Evolutionary conservation across 192 early-diverging fungal genomes (phyloP), one percentile per base, ranked within the genome.

Genomic region (Lobulomyces angularis): DNA sequence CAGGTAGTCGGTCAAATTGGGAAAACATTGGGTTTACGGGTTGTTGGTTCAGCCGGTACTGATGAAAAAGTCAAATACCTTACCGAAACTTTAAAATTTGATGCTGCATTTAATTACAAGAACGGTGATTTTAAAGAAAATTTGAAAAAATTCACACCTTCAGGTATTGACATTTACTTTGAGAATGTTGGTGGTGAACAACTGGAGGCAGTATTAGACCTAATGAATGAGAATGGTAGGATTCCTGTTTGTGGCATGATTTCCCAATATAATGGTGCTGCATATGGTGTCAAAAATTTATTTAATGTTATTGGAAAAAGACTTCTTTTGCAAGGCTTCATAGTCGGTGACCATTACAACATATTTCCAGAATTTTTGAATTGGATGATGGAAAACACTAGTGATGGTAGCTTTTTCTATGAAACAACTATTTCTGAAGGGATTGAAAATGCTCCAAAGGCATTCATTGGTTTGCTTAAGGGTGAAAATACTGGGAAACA

Each of bases 101-200:
- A 94, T 56, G 83, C 62, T 2, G 90, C 69, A 8, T 83, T 94
- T 69, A 94, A 94, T 68, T 94, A 94, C 80, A 94, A 90, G 58
- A 87, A 73, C 2, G 66, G 59, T 5, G 65, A 61, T n/a, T 37
- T 55, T 16, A 41, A 51, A 0, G 54, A 47, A 0, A 70, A 66
- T 14, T 73, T 93, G 16, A 61, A 43, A 25, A 51, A 74, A 53
- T 51, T 61, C 1, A 76, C 74, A 25, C 87, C 87, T 20, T 55
- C 83, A 7, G 87, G 90, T 28, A 71, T 92, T 38, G 88, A 92
- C 47, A 71, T 90, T 14, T 89, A 90, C 51, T 88, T 78, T 58
- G 85, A 90, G 38, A 72, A 83, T 31, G 83, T 90, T 19, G 83
- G 80, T 34, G 89, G 87, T 26, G 77, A 82, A 55, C 71, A 69